A percentile compares a stretch with the other conserved stretches of the same genome.
Conservation (phyloP, 2,329 filamentous ascomycete genomes). For the Fusarium phyllophilum region DNA sequence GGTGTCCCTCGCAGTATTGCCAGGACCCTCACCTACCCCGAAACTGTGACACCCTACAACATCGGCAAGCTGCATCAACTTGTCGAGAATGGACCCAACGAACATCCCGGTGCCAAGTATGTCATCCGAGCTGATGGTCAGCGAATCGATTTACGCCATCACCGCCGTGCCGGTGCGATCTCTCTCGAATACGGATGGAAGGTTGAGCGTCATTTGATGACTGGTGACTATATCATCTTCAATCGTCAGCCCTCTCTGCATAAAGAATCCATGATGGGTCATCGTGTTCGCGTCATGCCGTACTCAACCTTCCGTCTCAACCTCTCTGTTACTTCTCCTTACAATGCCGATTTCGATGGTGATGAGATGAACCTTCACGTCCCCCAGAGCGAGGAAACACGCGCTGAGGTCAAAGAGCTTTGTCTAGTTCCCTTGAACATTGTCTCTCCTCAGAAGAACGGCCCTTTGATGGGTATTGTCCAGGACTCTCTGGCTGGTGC, state of each 20-base stretch:
- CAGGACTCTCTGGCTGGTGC: slow-evolving; percentile 96
- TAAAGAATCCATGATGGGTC: slow-evolving; percentile 99
- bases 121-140: slow-evolving; percentile 94
- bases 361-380: slow-evolving; percentile 99
- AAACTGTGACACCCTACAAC: slow-evolving; percentile 98
- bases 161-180: slow-evolving; percentile 87
- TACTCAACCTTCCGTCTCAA: slow-evolving; percentile 99
- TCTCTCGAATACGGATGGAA: slow-evolving; percentile 97
- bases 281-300: slow-evolving; percentile 96
- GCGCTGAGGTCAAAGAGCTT: slow-evolving; percentile 91
- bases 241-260: slow-evolving; percentile 99
- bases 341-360: slow-evolving; percentile 99
- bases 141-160: slow-evolving; percentile 92
- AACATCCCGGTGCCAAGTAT: slow-evolving; percentile 96
- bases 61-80: slow-evolving; percentile 90
- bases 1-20: slow-evolving; percentile 96
- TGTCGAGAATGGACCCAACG: slow-evolving; percentile 92
- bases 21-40: slow-evolving; percentile 91
- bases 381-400: slow-evolving; percentile 95
- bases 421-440: slow-evolving; percentile 99
- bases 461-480: slow-evolving; percentile 98
- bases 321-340: slow-evolving; percentile 95
- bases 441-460: slow-evolving; percentile 96
- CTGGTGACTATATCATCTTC: slow-evolving; percentile 98
- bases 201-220: slow-evolving; percentile 94